Base-by-base conservation (phyloP, 2,329 filamentous ascomycete genomes). In the Calonectria fujianensis region DNA sequence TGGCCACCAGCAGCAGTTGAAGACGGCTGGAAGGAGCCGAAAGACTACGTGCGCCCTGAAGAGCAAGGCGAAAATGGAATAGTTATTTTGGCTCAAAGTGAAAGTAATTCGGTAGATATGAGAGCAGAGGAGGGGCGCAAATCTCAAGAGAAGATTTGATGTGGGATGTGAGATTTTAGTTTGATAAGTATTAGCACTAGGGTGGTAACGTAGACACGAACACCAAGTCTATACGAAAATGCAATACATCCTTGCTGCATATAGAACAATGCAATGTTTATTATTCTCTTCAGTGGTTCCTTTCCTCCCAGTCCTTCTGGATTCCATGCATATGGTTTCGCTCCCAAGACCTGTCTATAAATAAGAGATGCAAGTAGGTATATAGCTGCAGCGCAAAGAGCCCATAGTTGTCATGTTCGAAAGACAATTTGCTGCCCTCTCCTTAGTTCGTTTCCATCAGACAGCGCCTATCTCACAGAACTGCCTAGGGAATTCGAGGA, bases 11-110 rank as follows among this genome's bases (percentile, higher is more conserved):
- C 29, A 10, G 51, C 29, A 4, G 61, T 65, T 27, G 69, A 70
- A 37, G 48, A 64, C 1, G 14, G 27, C 3, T 70, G 69, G 69
- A 70, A 57, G 7, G 59, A 70, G 24, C 69, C 69, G 8, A 70
- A 32, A 20, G 69, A 70, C 20, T 70, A 70, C 24, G 59, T 70
- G 6, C 69, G 69, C 1, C 69, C 69, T 1, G 69, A 70, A 39
- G 69, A 70, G 45, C 45, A 65, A 27, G 59, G 20, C 4, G 61
- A 32, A 48, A 65, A 35, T n/a, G 61, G 61, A n/a, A 1, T 65
- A 16, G 31, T 65, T 8, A 65, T 65, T n/a, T 27, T 63, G 35
- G 57, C 24, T 20, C n/a, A 63, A 37, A 63, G 35, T 20, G 57
- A 63, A 29, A 63, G 57, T 7, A 63, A 63, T 29, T 3, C 35